Percentiles rank a stretch among this genome's conserved stretches.
Conservation (phyloP, 2,329 filamentous ascomycete species). For the Xylariales sp. region DNA sequence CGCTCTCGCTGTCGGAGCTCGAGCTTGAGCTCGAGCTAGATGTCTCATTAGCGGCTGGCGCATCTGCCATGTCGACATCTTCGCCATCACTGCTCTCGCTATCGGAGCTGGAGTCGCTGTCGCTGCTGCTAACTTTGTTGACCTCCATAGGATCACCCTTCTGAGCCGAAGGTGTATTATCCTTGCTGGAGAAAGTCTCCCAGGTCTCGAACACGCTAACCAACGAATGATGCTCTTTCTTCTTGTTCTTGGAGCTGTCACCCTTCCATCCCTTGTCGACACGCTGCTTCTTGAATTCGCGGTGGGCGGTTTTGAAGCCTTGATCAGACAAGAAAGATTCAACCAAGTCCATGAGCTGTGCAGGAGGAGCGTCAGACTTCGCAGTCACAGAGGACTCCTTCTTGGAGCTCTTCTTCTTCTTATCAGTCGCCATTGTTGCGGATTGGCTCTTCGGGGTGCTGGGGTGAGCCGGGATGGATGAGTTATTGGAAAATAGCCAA, state of each 20-base stretch:
- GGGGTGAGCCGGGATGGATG: constrained; percentile 10
- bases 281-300: constrained; percentile 60
- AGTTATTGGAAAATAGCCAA: constrained; percentile 29
- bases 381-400: constrained; percentile 10
- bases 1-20: constrained; percentile 25
- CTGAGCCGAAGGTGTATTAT: constrained; percentile 19
- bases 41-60: constrained; percentile 23
- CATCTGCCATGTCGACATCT: constrained; percentile 46
- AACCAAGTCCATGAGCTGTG: constrained; percentile 63
- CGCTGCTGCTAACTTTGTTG: constrained; percentile 21
- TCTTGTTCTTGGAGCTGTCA: constrained; percentile 18
- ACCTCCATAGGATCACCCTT: constrained; percentile 15
- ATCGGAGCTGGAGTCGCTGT: constrained; percentile 15
- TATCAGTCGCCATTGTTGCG: constrained; percentile 17
- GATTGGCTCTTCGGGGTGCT: constrained; percentile 3
- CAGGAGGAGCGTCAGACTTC: constrained; percentile 37
- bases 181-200: constrained; percentile 35
- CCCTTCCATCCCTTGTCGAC: constrained; percentile 46
- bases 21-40: constrained; percentile 30
- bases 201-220: constrained; percentile 47
- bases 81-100: constrained; percentile 27
- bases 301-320: constrained; percentile 57
- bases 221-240: constrained; percentile 35
- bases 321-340: constrained; percentile 62
- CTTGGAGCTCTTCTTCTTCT: constrained; percentile 18